Percentiles rank a stretch among this genome's conserved stretches.
Conservation (phyloP, 2,329 filamentous ascomycete genomes). For the Claviceps africana region DNA sequence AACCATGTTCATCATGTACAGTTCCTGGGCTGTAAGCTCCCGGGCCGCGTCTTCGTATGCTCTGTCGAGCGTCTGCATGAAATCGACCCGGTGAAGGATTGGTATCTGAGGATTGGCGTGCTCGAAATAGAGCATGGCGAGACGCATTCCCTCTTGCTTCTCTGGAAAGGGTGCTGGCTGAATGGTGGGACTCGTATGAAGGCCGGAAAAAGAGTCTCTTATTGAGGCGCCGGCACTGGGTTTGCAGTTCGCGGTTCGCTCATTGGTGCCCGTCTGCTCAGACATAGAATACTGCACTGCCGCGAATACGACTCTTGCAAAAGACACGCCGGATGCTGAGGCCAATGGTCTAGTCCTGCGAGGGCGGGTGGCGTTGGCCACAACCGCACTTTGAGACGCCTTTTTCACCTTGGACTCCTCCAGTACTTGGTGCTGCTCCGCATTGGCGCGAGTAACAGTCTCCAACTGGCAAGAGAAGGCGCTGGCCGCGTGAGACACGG, state of each 20-base stretch:
- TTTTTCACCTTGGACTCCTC: constrained; percentile 23
- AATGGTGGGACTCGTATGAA: constrained; percentile 81
- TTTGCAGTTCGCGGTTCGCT: constrained; percentile 13
- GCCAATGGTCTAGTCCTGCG: constrained; percentile 72
- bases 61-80: constrained; percentile 74
- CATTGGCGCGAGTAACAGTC: constrained; percentile 12
- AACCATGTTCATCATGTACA: constrained; percentile 94
- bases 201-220: constrained; percentile 92
- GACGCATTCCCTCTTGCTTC: constrained; percentile 53
- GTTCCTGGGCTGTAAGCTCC: constrained; percentile 58
- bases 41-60: constrained; percentile 59
- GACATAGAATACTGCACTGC: constrained; percentile 65
- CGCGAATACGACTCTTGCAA: constrained; percentile 85
- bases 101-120: constrained; percentile 94
- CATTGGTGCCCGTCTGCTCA: constrained; percentile 38
- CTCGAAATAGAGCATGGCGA: constrained; percentile 82
- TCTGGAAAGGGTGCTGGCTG: constrained; percentile 75
- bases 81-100: constrained; percentile 76
- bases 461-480: constrained; percentile 22
- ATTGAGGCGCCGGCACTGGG: constrained; percentile 49
- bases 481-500: constrained; percentile 19
- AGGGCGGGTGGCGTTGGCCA: constrained; percentile 64
- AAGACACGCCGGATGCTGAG: constrained; percentile 81
- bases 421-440: constrained; percentile 16
- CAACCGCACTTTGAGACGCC: constrained; percentile 23